Evolutionary conservation across 2,329 filamentous ascomycete genomes (phyloP).

Genomic region (Penicillium corylophilum): DNA sequence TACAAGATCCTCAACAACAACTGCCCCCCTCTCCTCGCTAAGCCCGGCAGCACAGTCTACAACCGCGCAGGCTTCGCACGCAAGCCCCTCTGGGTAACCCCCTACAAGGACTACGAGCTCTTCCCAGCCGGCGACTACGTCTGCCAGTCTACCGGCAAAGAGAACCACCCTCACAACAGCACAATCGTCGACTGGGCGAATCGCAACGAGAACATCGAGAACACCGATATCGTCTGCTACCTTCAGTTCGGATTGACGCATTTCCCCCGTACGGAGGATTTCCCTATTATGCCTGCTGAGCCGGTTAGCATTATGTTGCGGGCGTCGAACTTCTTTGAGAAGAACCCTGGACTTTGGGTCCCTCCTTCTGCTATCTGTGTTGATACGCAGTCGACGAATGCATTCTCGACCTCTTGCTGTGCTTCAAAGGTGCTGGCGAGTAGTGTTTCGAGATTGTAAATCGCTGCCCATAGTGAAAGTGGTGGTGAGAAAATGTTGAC

Average conservation of each 20-base stretch:
- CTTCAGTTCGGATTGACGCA: constrained; percentile 61
- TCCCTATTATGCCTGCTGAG: constrained; percentile 61
- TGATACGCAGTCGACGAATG: constrained; percentile 31
- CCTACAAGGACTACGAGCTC: constrained; percentile 58
- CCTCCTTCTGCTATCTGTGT: constrained; percentile 38
- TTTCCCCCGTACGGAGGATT: constrained; percentile 52
- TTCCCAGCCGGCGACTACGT: constrained; percentile 62
- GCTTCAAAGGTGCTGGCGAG: constrained; percentile 16
- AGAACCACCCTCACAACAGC: constrained; percentile 43
- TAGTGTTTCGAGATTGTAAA: constrained; percentile 21
- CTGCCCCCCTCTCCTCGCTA: constrained; percentile 43
- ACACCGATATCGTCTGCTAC: constrained; percentile 58
- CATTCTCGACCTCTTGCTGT: constrained; percentile 25
- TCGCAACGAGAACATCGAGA: constrained; percentile 54
- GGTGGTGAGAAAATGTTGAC: constrained; percentile 6
- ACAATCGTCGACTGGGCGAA: constrained; percentile 40
- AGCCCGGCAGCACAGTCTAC: constrained; percentile 55
- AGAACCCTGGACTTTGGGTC: constrained; percentile 60
- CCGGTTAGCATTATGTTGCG: constrained; percentile 58
- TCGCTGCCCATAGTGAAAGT: neutral
- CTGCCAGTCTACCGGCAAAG: constrained; percentile 54
- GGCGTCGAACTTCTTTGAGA: constrained; percentile 59
- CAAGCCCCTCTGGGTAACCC: constrained; percentile 59
- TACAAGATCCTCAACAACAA: constrained; percentile 31
- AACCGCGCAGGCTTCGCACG: constrained; percentile 60